Base-by-base conservation (phyloP, 2,329 filamentous ascomycete genomes). In the Penicillium thymicola region DNA sequence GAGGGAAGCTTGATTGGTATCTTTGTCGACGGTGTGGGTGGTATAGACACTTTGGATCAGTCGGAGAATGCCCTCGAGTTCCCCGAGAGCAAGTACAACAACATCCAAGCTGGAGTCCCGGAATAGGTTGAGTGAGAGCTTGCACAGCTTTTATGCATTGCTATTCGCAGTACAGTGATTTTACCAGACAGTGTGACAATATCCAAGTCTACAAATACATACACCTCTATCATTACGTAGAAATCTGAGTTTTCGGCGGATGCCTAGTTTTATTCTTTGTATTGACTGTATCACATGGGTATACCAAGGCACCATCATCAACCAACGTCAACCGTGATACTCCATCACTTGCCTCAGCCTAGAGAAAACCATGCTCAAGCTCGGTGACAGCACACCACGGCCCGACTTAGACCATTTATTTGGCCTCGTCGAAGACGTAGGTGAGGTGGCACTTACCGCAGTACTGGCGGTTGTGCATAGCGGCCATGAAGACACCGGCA, bases 401-500 rank as follows among this genome's bases (percentile, higher is more conserved):
- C 55, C 54, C 58, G 45, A 59, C 58, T 43, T 32, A 48, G 57
- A 60, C 66, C 67, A 65, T 68, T 68, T 82, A 83, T 71, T 83
- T 84, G 71, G 81, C 79, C 76, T 87, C 84, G 75, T 87, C 85
- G 75, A 87, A 87, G 75, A 87, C 84, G 76, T 87, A 88, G 78
- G 85, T 88, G 68, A 87, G 79, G 77, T 87, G 85, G 81, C 85
- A 88, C 72, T 82, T 82, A 68, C 85, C 85, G 75, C 92, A 96
- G 89, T 97, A 96, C 83, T 99, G 95, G 79, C 94, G 91, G 84
- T 99, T 96, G 82, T 96, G 89, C 92, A 97, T 97, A 78, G 94
- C 91, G 78, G 94, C 94, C 94, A 99, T 99, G 89, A 99, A 99
- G 84, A 99, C 89, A 92, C 94, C 94, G 74, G 95, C 94, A 86